Evolutionary conservation across 768 basidiomycete species (phyloP).

Genomic region (Ramaria sp.): DNA sequence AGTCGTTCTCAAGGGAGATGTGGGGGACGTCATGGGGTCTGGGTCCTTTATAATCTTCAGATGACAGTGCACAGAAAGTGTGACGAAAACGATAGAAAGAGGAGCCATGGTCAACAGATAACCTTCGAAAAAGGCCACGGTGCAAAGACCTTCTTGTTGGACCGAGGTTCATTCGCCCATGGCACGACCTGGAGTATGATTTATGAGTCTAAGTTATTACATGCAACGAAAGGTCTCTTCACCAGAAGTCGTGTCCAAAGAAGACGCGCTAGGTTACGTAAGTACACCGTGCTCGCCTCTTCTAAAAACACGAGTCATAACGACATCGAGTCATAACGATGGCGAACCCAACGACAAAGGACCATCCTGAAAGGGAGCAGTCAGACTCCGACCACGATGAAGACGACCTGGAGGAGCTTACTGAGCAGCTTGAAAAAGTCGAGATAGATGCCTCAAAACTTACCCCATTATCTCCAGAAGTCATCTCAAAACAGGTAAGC

Average conservation of each 20-base stretch:
- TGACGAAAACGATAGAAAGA: neutral
- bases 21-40: too few relatives aligned
- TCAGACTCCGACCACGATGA: constrained; percentile 64
- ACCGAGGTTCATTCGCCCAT: neutral
- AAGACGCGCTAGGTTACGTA: neutral
- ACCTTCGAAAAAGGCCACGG: neutral
- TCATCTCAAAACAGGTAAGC: constrained; percentile 83
- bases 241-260: neutral
- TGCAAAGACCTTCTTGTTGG: neutral
- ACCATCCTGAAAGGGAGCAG: constrained; percentile 18
- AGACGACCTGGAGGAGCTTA: constrained; percentile 41
- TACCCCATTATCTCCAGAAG: constrained; percentile 81
- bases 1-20: neutral
- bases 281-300: neutral
- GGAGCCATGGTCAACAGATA: neutral
- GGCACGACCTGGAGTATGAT: neutral
- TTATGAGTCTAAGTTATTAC: neutral
- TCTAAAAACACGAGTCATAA: neutral
- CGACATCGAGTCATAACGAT: neutral
- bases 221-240: neutral
- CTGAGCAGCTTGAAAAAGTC: constrained; percentile 49
- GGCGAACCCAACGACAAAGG: neutral
- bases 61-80: neutral
- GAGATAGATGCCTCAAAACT: constrained; percentile 75
- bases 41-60: neutral